phyloP scores from a whole-genome alignment of 2,329 filamentous ascomycete genomes.

The Ramichloridium luteum region DNA sequence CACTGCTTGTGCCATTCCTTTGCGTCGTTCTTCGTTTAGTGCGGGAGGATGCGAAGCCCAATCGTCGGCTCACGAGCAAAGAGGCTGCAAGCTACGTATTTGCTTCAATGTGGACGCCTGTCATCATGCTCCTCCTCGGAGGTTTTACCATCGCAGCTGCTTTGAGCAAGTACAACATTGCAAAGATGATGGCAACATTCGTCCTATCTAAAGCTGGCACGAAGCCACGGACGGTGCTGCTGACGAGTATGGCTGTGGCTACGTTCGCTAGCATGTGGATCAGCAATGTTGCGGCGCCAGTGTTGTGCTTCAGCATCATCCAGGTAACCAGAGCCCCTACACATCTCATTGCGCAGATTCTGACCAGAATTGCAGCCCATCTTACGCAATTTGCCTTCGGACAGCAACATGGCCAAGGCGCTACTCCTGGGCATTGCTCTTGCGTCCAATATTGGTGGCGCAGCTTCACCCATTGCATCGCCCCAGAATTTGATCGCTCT shows the following conservation, averaged over 20 bases:
- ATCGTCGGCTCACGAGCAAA: slow-evolving; percentile 63
- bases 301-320: slow-evolving; percentile 95
- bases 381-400: slow-evolving; percentile 78
- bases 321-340: slow-evolving; percentile 44
- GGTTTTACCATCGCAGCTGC: slow-evolving; percentile 94
- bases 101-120: slow-evolving; percentile 95
- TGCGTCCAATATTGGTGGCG: slow-evolving; percentile 89
- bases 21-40: slow-evolving; percentile 79
- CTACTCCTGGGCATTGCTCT: slow-evolving; percentile 91
- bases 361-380: slow-evolving; percentile 52
- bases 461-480: slow-evolving; percentile 91
- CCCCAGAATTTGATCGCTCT: slow-evolving; percentile 96
- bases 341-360: not conserved
- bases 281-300: slow-evolving; percentile 92
- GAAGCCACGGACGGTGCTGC: slow-evolving; percentile 70
- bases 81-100: slow-evolving; percentile 76
- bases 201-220: slow-evolving; percentile 94
- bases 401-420: slow-evolving; percentile 88
- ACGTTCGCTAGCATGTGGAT: slow-evolving; percentile 99
- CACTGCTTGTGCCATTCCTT: slow-evolving; percentile 83
- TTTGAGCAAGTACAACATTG: slow-evolving; percentile 92
- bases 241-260: slow-evolving; percentile 98
- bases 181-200: slow-evolving; percentile 92
- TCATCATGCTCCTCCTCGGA: slow-evolving; percentile 94
- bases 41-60: slow-evolving; percentile 58